Evolutionary conservation across 371 early-diverging fungal genomes (phyloP), one percentile per base, ranked within the genome.

Genomic region (Sporodiniella umbellata): DNA sequence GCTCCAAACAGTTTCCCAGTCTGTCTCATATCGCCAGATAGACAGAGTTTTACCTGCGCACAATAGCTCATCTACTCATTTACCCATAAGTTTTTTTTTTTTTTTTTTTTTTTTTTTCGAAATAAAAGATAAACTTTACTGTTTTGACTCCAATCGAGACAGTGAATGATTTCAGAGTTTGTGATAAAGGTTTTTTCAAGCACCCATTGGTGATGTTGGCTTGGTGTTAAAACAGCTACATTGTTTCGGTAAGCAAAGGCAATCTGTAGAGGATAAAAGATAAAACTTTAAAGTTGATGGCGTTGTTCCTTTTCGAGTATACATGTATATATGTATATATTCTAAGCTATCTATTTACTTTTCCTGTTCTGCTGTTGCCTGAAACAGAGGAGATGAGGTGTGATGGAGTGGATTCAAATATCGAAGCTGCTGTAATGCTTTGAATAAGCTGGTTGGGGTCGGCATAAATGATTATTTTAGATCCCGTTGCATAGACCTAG

Each of bases 401-500:
- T 6, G 54, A 10, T 31, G 17, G 30, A 12, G 22, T 19, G 1
- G 23, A 23, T 1, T 39, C 8, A 23, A 63, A 61, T 21, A 61
- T 31, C 4, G 48, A 38, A 3, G 51, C 44, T n/a, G 54, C 46
- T 28, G 56, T 52, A 17, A 75, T 54, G 42, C 68, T 75, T 53
- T 75, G 78, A 19, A 73, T 54, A 17, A 66, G 68, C 26, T 60
- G 62, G 28, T 68, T 54, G 26, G 69, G 62, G 39, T 72, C 76
- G 35, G 69, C 66, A 63, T 75, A 70, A 49, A 80, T 62, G 28
- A 71, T 74, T 17, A 75, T 56, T 39, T 72, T 72, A 19, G 68
- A 57, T 17, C 72, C 73, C 18, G 74, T 68, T 28, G 75, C 78
- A 65, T 77, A 80, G 33, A 68, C 56, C 74, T 80, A 58, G 33